Evolutionary conservation across 1,139 yeast genomes (phyloP).

Genomic region (Debaryomyces coudertii): DNA sequence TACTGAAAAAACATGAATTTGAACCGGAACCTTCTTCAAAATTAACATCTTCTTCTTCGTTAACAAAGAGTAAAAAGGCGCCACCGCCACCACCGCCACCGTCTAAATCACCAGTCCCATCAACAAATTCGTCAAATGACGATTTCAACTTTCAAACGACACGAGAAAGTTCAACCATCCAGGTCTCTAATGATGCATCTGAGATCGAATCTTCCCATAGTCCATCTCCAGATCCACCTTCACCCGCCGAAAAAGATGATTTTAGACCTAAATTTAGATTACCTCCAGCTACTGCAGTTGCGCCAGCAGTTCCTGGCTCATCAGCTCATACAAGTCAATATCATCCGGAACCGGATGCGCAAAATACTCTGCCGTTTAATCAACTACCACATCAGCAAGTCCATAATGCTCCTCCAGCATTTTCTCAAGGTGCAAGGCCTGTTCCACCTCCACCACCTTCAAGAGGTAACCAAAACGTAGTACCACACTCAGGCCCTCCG

Average conservation of each 20-base stretch:
- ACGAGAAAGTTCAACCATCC: neutral
- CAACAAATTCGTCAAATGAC: slow-evolving; percentile 27
- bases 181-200: slow-evolving; percentile 11
- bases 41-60: slow-evolving; percentile 14
- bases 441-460: slow-evolving; percentile 32
- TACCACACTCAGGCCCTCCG: slow-evolving; percentile 27
- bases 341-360: slow-evolving; percentile 7
- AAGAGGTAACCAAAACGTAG: slow-evolving; percentile 10
- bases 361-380: slow-evolving; percentile 12
- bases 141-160: slow-evolving; percentile 7
- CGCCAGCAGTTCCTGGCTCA: slow-evolving; percentile 18
- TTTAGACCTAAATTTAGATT: slow-evolving; percentile 7
- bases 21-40: slow-evolving; percentile 17
- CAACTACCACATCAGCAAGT: slow-evolving; percentile 4
- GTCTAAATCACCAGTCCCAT: slow-evolving; percentile 13
- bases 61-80: slow-evolving; percentile 36
- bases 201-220: slow-evolving; percentile 14
- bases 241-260: slow-evolving; percentile 6
- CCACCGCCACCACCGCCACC: slow-evolving; percentile 55
- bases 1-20: slow-evolving; percentile 28
- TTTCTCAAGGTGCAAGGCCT: slow-evolving; percentile 19
- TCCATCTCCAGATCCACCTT: slow-evolving; percentile 11
- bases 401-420: slow-evolving; percentile 23
- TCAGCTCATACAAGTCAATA: slow-evolving; percentile 1
- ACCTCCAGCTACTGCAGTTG: slow-evolving; percentile 16